Conservation (phyloP, 495 filamentous ascomycete genomes). For the Astrothelium macrocarpum region DNA sequence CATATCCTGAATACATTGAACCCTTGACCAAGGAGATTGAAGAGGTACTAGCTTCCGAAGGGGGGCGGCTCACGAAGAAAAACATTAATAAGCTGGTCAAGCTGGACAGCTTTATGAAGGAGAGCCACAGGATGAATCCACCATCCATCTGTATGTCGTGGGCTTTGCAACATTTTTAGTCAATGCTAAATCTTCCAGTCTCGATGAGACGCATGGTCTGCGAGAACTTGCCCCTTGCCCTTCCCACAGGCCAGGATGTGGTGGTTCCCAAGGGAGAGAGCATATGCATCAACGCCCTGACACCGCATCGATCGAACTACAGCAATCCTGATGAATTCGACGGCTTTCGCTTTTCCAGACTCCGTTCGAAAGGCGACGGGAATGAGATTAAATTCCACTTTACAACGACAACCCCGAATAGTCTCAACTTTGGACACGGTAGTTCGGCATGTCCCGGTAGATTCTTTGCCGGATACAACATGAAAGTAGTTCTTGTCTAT, state of each 20-base stretch:
- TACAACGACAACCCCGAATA: not conserved
- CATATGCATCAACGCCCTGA: not conserved
- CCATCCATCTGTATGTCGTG: too few species aligned
- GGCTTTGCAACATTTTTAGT: too few species aligned
- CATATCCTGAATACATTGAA: slow-evolving; percentile 37
- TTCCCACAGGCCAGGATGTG: not conserved
- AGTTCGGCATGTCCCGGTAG: slow-evolving; percentile 28
- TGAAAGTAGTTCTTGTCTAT: slow-evolving; percentile 37
- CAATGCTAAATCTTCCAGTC: too few species aligned
- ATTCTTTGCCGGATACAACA: slow-evolving; percentile 36
- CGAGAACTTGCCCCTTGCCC: too few species aligned
- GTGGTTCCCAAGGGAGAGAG: not conserved
- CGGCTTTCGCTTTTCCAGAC: not conserved
- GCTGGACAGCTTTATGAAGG: slow-evolving; percentile 48
- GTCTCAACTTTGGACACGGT: not conserved
- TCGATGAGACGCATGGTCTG: not conserved
- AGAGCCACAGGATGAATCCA: slow-evolving; percentile 38
- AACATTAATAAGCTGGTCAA: slow-evolving; percentile 38
- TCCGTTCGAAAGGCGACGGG: not conserved
- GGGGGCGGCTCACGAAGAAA: slow-evolving; percentile 30
- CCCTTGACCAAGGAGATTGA: slow-evolving; percentile 45
- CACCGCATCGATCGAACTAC: not conserved
- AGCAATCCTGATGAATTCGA: not conserved
- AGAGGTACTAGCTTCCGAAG: slow-evolving; percentile 27
- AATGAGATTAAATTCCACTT: not conserved